These are phyloP conservation scores for Globisporangium cylindrosporum DNA, from an alignment of 352 stramenopile species.

Conservation along the genomic window DNA sequence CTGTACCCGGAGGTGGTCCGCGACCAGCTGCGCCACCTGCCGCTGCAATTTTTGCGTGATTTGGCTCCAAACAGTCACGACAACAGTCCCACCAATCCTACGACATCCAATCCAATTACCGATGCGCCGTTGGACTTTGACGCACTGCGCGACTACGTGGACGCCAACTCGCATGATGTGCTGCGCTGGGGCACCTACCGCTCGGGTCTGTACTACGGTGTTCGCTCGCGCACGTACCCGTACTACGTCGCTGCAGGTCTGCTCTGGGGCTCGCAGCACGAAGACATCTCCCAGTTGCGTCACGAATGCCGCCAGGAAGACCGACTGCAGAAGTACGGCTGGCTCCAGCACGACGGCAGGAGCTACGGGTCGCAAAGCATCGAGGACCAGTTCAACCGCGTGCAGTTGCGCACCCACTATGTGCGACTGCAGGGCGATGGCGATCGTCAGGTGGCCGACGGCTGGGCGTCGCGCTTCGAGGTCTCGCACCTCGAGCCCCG, in stretches of 20 bases:
- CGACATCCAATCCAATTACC: background rate
- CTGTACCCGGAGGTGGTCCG: constrained; percentile 7
- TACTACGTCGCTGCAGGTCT: constrained; percentile 65
- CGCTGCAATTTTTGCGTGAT: background rate
- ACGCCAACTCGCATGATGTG: constrained; percentile 25
- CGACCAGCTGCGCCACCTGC: background rate
- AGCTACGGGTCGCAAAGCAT: constrained; percentile 57
- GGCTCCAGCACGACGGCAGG: constrained; percentile 68
- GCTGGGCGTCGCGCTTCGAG: constrained; percentile 51
- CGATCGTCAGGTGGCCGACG: constrained; percentile 15
- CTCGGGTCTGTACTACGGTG: constrained; percentile 73
- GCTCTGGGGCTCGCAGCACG: constrained; percentile 67
- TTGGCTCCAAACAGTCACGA: background rate
- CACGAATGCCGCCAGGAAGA: constrained; percentile 79
- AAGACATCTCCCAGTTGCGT: constrained; percentile 69
- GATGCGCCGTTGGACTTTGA: constrained; percentile 29
- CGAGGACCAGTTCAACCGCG: constrained; percentile 74
- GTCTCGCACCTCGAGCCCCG: constrained; percentile 38
- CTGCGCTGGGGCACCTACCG: constrained; percentile 79
- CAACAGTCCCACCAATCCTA: background rate
- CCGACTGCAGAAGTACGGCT: constrained; percentile 77
- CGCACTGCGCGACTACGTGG: constrained; percentile 32
- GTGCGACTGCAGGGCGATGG: constrained; percentile 24
- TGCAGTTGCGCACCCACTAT: constrained; percentile 64
- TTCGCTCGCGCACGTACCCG: constrained; percentile 66